Percentiles rank a stretch among this genome's conserved stretches.
Evolutionary conservation across 768 basidiomycete species (phyloP).

Genomic region (Lentinula detonsa): DNA sequence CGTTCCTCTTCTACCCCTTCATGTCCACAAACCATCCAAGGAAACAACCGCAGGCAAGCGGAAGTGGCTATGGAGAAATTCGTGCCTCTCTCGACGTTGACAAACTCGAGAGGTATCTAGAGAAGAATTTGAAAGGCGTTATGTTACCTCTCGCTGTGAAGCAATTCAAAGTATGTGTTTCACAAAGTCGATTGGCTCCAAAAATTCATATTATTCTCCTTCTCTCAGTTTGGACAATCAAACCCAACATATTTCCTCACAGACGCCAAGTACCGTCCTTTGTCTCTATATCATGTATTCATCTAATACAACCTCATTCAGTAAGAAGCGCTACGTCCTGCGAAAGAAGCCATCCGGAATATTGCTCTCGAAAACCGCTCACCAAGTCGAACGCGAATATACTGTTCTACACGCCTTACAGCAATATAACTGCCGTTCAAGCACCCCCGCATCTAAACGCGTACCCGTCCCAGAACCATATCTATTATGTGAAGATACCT

Average conservation of each 20-base stretch:
- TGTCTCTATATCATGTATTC: background rate
- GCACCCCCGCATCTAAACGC: slow-evolving; percentile 39
- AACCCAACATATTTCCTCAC: slow-evolving; percentile 96
- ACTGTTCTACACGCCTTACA: slow-evolving; percentile 73
- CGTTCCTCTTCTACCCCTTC: background rate
- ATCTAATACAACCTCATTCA: slow-evolving; percentile 17
- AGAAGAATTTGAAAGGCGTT: slow-evolving; percentile 46
- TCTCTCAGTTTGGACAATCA: slow-evolving; percentile 79
- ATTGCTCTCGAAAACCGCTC: slow-evolving; percentile 85
- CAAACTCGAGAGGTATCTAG: slow-evolving; percentile 63
- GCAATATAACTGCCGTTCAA: slow-evolving; percentile 55
- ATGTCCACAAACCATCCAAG: background rate
- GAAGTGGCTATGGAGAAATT: slow-evolving; percentile 71
- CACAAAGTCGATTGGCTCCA: background rate
- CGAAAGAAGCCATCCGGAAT: slow-evolving; percentile 90
- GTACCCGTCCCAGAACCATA: slow-evolving; percentile 88
- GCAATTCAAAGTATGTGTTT: slow-evolving; percentile 79
- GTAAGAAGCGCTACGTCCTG: slow-evolving; percentile 66
- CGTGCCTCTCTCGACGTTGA: slow-evolving; percentile 63
- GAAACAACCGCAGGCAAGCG: slow-evolving; percentile 34
- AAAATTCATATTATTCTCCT: background rate
- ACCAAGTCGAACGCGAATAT: slow-evolving; percentile 94
- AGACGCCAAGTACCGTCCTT: slow-evolving; percentile 52
- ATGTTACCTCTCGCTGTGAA: slow-evolving; percentile 68
- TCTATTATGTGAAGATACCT: slow-evolving; percentile 71